Conservation (phyloP, 208 protist genomes). For the Trypanosoma scelopori region DNA sequence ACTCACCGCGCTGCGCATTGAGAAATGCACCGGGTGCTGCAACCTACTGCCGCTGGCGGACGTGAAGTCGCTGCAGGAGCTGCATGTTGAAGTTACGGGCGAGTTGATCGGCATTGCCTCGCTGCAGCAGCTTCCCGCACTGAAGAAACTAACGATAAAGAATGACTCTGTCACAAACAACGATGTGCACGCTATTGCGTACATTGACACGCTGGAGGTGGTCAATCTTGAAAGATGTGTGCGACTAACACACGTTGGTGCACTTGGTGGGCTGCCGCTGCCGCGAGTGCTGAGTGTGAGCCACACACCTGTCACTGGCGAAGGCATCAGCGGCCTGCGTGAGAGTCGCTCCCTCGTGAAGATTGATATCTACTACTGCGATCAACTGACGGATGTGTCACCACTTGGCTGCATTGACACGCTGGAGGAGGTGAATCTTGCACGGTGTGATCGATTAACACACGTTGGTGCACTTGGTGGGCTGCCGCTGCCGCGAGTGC, state of each 20-base stretch:
- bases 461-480: neutral
- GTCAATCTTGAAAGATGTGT: constrained; percentile 6
- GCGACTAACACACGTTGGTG: neutral
- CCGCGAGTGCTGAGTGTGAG: neutral
- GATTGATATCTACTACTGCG: constrained; percentile 3
- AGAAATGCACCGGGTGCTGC: too few relatives aligned
- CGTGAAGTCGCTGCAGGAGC: too few relatives aligned
- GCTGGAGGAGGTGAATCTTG: constrained; percentile 1
- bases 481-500: neutral
- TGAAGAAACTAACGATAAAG: too few relatives aligned
- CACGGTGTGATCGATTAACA: neutral
- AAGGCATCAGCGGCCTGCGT: neutral
- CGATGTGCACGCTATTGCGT: too few relatives aligned
- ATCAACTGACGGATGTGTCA: neutral
- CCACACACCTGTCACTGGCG: constrained; percentile 4
- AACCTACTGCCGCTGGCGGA: too few relatives aligned
- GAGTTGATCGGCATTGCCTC: too few relatives aligned
- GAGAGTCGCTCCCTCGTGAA: neutral
- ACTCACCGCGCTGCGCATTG: too few relatives aligned
- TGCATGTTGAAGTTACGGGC: too few relatives aligned
- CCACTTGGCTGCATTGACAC: constrained; percentile 7
- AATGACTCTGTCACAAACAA: too few relatives aligned
- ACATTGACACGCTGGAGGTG: constrained; percentile 2
- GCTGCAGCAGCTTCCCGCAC: too few relatives aligned
- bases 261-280: constrained; percentile 7